phyloP scores from a whole-genome alignment of 257 asterid species.

The Verbena officinalis region DNA sequence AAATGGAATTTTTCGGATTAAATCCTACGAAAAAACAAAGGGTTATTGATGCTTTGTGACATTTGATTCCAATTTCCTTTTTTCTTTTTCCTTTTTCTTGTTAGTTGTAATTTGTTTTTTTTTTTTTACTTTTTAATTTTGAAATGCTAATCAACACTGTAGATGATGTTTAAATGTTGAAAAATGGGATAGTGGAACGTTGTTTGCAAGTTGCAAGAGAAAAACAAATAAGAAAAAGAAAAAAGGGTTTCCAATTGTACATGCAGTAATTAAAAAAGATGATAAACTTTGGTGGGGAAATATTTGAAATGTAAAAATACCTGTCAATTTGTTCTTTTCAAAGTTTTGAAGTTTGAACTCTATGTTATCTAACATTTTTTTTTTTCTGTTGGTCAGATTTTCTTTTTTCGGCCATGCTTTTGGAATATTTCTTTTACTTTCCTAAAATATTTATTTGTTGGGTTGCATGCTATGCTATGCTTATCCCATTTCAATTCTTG shows the following conservation, averaged over 20 bases:
- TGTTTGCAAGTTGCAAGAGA: conserved; percentile 34
- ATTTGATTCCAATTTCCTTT: conserved; percentile 1
- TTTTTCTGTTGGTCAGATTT: background rate
- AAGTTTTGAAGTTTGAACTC: conserved; percentile 13
- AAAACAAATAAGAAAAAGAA: too few relatives aligned
- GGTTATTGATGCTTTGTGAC: conserved; percentile 69
- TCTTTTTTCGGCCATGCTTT: background rate
- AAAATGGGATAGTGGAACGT: background rate
- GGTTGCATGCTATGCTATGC: conserved; percentile 23
- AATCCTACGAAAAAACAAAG: conserved; percentile 67
- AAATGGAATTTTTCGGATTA: conserved; percentile 60
- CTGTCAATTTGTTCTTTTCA: conserved; percentile 27
- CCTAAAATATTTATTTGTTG: conserved; percentile 14
- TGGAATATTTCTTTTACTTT: conserved; percentile 12
- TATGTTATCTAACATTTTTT: background rate
- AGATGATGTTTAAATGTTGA: conserved; percentile 28
- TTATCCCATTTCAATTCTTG: background rate
- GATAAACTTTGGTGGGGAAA: conserved; percentile 16
- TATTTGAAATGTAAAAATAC: conserved; percentile 2
- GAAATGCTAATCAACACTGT: conserved; percentile 22
- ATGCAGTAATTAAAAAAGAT: conserved; percentile 27
- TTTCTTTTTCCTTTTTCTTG: background rate
- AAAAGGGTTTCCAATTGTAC: conserved; percentile 33
- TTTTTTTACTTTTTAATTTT: conserved; percentile 19
- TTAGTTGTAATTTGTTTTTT: conserved; percentile 12